phyloP scores from a whole-genome alignment of 805 yeast genomes.

The Kodamaea kakaduensis region DNA sequence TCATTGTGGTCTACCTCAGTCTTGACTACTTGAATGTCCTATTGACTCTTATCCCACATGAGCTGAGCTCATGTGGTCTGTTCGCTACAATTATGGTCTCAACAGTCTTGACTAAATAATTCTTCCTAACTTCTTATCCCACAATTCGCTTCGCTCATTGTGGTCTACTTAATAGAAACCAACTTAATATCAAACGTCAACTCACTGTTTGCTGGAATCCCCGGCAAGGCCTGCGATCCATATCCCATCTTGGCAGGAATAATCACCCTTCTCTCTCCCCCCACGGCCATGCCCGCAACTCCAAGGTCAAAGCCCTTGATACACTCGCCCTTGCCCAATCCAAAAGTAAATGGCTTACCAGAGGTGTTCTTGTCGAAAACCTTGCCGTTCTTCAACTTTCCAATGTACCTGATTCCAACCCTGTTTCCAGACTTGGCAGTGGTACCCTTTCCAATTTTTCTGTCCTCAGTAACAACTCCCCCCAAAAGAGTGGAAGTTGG shows the following conservation, averaged over 20 bases:
- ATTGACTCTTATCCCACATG: no score
- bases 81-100: no score
- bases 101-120: no score
- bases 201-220: constrained; percentile 96
- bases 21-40: no score
- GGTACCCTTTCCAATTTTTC: constrained; percentile 83
- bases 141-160: no score
- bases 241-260: constrained; percentile 96
- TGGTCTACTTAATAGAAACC: constrained; percentile 82
- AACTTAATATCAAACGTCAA: constrained; percentile 94
- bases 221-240: constrained; percentile 92
- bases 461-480: constrained; percentile 91
- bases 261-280: constrained; percentile 97
- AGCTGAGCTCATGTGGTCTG: no score
- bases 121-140: no score
- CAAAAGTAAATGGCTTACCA: constrained; percentile 93
- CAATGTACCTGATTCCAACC: constrained; percentile 96
- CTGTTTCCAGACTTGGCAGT: constrained; percentile 82
- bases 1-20: no score
- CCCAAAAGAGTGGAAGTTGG: constrained; percentile 82
- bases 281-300: constrained; percentile 97
- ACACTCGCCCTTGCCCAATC: constrained; percentile 95
- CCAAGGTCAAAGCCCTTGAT: constrained; percentile 99
- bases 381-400: constrained; percentile 94
- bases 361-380: constrained; percentile 95